A percentile compares a stretch with the other conserved stretches of the same genome.
These are phyloP conservation scores for Coniferiporia weirii DNA, from an alignment of 1,284 basidiomycete genomes.

Conservation along the genomic window DNA sequence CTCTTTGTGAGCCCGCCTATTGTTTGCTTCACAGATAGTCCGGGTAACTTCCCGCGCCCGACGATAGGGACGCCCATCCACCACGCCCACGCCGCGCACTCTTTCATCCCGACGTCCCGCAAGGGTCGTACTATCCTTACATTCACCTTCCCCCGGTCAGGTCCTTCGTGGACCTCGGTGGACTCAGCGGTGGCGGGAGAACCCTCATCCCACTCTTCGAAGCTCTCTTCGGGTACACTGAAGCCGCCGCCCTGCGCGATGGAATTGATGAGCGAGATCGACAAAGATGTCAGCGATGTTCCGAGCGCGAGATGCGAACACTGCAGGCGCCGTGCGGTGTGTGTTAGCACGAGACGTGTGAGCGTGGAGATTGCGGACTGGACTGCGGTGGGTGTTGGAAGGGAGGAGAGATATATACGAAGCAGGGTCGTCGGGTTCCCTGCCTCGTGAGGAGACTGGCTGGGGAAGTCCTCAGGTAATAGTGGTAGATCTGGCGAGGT, in stretches of 20 bases:
- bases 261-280: slow-evolving; percentile 69
- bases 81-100: slow-evolving; percentile 75
- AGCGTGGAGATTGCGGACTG: slow-evolving; percentile 59
- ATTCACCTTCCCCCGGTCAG: slow-evolving; percentile 6
- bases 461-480: not conserved
- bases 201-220: slow-evolving; percentile 53
- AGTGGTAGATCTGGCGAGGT: slow-evolving; percentile 3
- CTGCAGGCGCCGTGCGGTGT: slow-evolving; percentile 51
- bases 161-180: slow-evolving; percentile 4
- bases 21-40: slow-evolving; percentile 44
- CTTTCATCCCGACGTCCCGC: slow-evolving; percentile 75
- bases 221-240: slow-evolving; percentile 64
- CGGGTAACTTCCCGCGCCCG: slow-evolving; percentile 44
- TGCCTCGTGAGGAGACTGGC: not conserved
- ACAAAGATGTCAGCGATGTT: slow-evolving; percentile 75
- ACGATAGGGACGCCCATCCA: slow-evolving; percentile 54
- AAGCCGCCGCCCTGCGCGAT: slow-evolving; percentile 81
- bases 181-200: not conserved
- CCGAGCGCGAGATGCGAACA: slow-evolving; percentile 80
- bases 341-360: slow-evolving; percentile 62
- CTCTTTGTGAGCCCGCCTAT: slow-evolving; percentile 74
- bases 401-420: slow-evolving; percentile 54
- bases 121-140: slow-evolving; percentile 68
- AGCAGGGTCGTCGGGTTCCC: slow-evolving; percentile 45
- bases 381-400: slow-evolving; percentile 76